A percentile compares a stretch with the other conserved stretches of the same genome.
Conservation (phyloP, 1,284 basidiomycete genomes). For the Retiboletus flavoniger region DNA sequence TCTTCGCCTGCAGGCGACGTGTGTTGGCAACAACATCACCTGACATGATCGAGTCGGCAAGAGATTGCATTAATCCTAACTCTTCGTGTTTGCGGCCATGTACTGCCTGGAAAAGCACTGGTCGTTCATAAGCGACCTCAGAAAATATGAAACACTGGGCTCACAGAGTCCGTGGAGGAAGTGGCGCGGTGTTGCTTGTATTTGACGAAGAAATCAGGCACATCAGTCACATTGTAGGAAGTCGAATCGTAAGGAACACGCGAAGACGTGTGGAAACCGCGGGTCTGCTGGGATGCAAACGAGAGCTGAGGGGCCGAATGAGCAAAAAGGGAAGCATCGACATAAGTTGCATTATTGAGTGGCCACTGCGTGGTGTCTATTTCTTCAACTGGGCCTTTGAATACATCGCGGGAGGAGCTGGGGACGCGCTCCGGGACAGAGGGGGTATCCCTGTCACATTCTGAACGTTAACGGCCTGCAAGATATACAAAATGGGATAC, state of each 20-base stretch:
- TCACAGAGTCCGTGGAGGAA: constrained; percentile 7
- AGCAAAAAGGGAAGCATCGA: not conserved
- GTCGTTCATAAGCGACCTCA: not conserved
- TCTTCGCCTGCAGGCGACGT: constrained; percentile 27
- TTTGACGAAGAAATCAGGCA: constrained; percentile 33
- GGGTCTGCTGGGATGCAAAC: constrained; percentile 15
- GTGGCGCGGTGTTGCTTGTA: constrained; percentile 23
- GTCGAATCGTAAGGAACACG: constrained; percentile 20
- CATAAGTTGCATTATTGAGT: not conserved
- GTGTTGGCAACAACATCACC: constrained; percentile 32
- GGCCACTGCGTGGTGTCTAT: not conserved
- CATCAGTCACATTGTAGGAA: constrained; percentile 28
- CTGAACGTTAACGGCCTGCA: constrained; percentile 38
- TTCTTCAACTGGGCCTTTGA: not conserved
- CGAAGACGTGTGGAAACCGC: constrained; percentile 34
- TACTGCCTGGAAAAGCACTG: not conserved
- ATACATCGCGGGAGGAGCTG: not conserved
- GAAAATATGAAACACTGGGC: not conserved
- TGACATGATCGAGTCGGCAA: constrained; percentile 24
- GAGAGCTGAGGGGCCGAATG: not conserved
- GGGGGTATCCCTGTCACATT: constrained; percentile 28
- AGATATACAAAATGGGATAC: constrained; percentile 31
- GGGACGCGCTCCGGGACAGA: not conserved
- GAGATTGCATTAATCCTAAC: constrained; percentile 25
- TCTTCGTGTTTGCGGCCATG: constrained; percentile 7